Percentiles rank a stretch among this genome's conserved stretches.
Conservation (phyloP, 2,329 filamentous ascomycete genomes). For the Neopestalotiopsis rosae region DNA sequence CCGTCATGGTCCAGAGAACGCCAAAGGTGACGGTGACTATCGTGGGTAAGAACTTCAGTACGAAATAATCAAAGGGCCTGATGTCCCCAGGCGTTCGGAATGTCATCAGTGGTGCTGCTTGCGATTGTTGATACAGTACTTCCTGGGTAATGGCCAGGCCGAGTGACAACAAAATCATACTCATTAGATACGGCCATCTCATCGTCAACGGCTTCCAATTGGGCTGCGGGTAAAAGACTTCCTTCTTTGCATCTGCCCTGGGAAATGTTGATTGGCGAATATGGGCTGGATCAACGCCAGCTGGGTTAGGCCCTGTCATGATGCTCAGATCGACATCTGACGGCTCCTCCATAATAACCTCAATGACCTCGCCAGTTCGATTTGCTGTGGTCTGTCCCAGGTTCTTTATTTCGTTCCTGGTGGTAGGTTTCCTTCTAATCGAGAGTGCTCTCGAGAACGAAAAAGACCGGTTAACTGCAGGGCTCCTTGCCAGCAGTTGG, state of each 20-base stretch:
- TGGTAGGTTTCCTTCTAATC: constrained; percentile 27
- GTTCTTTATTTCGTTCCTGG: constrained; percentile 48
- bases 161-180: constrained; percentile 59
- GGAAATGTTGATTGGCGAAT: constrained; percentile 45
- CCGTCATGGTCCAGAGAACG: constrained; percentile 69
- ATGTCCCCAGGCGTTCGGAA: constrained; percentile 59
- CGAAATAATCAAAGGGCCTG: constrained; percentile 58
- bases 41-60: constrained; percentile 68
- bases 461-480: constrained; percentile 40
- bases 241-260: constrained; percentile 43
- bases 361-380: constrained; percentile 62
- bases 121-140: constrained; percentile 57
- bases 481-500: constrained; percentile 50
- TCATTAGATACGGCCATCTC: constrained; percentile 63
- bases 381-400: constrained; percentile 65
- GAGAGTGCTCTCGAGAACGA: constrained; percentile 49
- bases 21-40: constrained; percentile 66
- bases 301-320: constrained; percentile 49
- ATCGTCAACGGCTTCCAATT: constrained; percentile 73
- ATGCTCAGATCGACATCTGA: constrained; percentile 57
- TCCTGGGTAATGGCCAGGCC: constrained; percentile 59
- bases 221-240: constrained; percentile 65
- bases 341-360: constrained; percentile 58
- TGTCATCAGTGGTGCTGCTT: constrained; percentile 47
- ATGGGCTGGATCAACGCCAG: constrained; percentile 30